Conservation (phyloP, 495 filamentous ascomycete species). For the Staphylotrichum longicolle region DNA sequence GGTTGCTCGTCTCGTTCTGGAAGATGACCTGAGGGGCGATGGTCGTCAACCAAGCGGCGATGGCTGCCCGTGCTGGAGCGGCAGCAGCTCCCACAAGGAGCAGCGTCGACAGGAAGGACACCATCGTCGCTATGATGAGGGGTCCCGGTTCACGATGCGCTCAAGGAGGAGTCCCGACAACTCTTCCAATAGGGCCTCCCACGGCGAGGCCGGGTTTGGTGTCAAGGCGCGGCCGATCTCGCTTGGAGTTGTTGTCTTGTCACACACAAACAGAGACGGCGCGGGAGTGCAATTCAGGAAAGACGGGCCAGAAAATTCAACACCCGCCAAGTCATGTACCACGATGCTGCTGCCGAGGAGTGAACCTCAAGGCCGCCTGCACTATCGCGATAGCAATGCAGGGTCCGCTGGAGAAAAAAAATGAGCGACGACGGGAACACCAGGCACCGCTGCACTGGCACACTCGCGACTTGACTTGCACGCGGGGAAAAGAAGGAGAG, state of each 20-base stretch:
- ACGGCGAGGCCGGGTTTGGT: neutral
- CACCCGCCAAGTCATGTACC: neutral
- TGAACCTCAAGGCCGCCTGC: neutral
- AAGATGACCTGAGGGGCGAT: constrained; percentile 37
- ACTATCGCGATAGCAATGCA: neutral
- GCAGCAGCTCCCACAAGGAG: constrained; percentile 28
- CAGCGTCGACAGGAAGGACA: constrained; percentile 20
- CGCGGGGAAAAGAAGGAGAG: too few species aligned
- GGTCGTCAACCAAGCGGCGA: constrained; percentile 36
- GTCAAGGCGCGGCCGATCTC: neutral
- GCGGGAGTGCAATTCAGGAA: neutral
- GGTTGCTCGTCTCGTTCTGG: constrained; percentile 34
- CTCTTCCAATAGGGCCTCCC: neutral
- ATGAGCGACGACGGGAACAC: neutral
- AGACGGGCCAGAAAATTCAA: neutral
- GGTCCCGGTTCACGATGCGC: too few species aligned
- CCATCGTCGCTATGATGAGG: constrained; percentile 8
- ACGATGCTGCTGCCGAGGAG: neutral
- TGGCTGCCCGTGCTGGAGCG: constrained; percentile 25
- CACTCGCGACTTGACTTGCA: too few species aligned
- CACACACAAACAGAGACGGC: neutral
- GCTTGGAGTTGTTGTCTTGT: neutral
- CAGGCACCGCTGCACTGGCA: too few species aligned
- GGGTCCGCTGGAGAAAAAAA: neutral
- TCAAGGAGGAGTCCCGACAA: neutral